Base-by-base conservation (phyloP, 208 protist genomes). In the Trypanosoma boissoni region DNA sequence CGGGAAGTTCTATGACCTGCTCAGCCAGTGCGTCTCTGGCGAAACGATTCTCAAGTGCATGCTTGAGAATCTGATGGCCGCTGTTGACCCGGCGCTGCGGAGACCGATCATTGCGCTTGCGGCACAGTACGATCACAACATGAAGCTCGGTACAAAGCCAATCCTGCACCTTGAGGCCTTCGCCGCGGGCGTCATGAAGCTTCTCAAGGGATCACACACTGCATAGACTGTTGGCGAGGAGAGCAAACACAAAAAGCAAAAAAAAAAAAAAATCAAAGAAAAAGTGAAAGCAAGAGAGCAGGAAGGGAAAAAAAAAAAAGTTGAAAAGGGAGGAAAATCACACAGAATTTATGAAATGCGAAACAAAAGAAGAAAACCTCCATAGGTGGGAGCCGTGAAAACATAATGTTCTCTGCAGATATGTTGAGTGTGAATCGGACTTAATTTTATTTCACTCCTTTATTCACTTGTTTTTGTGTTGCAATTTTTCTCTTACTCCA, bases 121-220 rank as follows among this genome's bases (percentile, higher is more conserved):
- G 0, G 95, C 97, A 12, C 78, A 84, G 66, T 98, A 97, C 77
- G 97, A 99, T 56, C 96, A 98, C 65, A 90, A 98, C 52, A 94
- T 98, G 74, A 96, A 97, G 68, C 68, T 92, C 0, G 98, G 98
- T 20, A 89, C 86, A 4, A 99, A 99, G 74, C 81, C 95, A 27
- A 99, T 99, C 48, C 91, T 99, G 36, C 98, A 99, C 72, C 65
- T 99, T 8, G 98, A 99, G 73, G 98, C 98, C 0, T 99, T 99
- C 71, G 70, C 96, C 7, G 86, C 90, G 0, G 74, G 72, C 20
- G 84, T 91, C 5, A 96, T 96, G 90, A 72, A 83, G 60, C 61
- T 88, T n/a, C 53, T 94, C 12, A 96, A 96, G 55, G 36, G 53
- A 28, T 9, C 14, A 21, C 28, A 14, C 12, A 53, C 26, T 9